These are phyloP conservation scores for Brasilioporus rufonigricans DNA, from an alignment of 768 basidiomycete genomes.

Conservation along the genomic window DNA sequence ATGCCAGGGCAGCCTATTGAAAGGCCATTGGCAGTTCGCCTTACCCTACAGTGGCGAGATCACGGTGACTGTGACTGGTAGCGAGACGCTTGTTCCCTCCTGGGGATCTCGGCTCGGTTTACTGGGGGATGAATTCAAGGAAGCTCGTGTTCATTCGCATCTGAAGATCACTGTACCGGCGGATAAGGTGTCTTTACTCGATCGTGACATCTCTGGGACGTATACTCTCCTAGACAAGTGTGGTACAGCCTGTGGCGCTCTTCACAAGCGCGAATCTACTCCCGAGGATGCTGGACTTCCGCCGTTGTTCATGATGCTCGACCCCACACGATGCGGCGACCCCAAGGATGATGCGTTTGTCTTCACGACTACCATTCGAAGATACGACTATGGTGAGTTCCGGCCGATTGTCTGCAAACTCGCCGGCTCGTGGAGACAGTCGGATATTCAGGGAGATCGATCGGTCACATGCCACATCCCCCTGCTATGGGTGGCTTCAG, in stretches of 20 bases:
- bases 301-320: constrained; percentile 74
- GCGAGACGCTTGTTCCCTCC: constrained; percentile 69
- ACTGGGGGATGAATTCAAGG: constrained; percentile 57
- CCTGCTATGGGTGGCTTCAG: constrained; percentile 58
- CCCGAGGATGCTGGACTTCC: constrained; percentile 49
- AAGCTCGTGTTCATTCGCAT: constrained; percentile 63
- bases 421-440: constrained; percentile 77
- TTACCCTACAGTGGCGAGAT: constrained; percentile 60
- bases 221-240: constrained; percentile 83
- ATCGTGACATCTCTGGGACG: constrained; percentile 77
- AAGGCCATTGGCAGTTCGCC: constrained; percentile 78
- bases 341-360: constrained; percentile 78
- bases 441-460: constrained; percentile 45
- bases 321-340: constrained; percentile 78
- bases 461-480: constrained; percentile 58
- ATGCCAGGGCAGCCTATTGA: constrained; percentile 55
- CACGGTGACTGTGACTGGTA: constrained; percentile 52
- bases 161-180: constrained; percentile 60
- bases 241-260: constrained; percentile 80
- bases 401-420: constrained; percentile 76
- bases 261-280: constrained; percentile 62
- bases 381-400: constrained; percentile 79
- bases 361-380: constrained; percentile 74
- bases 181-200: constrained; percentile 49
- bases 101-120: constrained; percentile 87